A percentile compares a stretch with the other conserved stretches of the same genome.
phyloP scores from a whole-genome alignment of 257 asterid species.

The Solanum medicagineum region DNA sequence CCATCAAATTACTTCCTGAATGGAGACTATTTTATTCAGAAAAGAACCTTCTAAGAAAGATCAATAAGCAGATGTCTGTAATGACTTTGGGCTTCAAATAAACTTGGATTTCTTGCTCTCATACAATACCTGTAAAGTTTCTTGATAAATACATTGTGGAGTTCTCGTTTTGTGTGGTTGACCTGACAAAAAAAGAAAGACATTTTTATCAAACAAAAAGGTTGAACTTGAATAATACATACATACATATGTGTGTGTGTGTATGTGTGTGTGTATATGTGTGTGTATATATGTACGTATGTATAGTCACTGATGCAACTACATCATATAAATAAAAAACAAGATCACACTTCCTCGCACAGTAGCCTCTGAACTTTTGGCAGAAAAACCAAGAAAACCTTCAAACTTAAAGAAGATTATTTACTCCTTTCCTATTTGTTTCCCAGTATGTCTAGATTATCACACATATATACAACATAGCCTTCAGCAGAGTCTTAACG shows the following conservation, averaged over 20 bases:
- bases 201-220: not conserved
- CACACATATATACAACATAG: not conserved
- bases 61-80: not conserved
- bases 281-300: not conserved
- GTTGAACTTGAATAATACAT: not conserved
- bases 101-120: not conserved
- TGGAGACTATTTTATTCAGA: not conserved
- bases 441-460: not conserved
- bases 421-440: not conserved
- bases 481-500: not conserved
- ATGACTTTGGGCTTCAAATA: not conserved
- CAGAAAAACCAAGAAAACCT: not conserved
- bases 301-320: not conserved
- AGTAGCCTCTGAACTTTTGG: not conserved
- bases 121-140: constrained; percentile 61
- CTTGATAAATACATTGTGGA: constrained; percentile 65
- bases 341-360: not conserved
- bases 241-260: too few species aligned
- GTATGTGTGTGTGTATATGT: too few species aligned
- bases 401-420: not conserved
- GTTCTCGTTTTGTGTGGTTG: constrained; percentile 87
- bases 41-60: not conserved
- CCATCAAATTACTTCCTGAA: not conserved
- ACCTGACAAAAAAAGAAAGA: constrained; percentile 36
- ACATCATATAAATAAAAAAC: not conserved